A percentile compares a stretch with the other conserved stretches of the same genome.
These are phyloP conservation scores for Albizia julibrissin DNA, from an alignment of 306 rosid genomes.

Conservation along the genomic window DNA sequence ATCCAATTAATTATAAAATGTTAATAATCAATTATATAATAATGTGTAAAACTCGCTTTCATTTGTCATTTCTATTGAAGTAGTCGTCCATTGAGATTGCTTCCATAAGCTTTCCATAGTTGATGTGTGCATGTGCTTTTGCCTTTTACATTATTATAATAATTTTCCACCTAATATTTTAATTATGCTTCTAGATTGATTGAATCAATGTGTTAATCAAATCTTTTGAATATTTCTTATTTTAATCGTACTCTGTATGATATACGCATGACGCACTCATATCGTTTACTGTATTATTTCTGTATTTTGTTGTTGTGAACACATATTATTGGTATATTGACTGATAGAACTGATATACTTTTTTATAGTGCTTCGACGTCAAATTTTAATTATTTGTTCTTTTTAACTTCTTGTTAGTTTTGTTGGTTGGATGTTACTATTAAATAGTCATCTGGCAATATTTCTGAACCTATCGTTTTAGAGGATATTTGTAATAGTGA, in stretches of 20 bases:
- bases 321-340: neutral
- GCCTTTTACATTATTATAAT: neutral
- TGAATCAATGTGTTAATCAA: neutral
- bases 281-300: neutral
- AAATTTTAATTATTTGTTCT: neutral
- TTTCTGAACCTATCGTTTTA: neutral
- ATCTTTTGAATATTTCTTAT: neutral
- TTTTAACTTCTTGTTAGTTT: neutral
- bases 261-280: conserved; percentile 27
- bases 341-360: neutral
- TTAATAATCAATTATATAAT: neutral
- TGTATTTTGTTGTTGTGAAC: neutral
- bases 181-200: conserved; percentile 22
- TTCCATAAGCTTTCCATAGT: conserved; percentile 9
- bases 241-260: neutral
- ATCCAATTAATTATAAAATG: neutral
- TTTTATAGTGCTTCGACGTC: neutral
- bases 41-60: neutral
- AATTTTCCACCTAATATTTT: neutral
- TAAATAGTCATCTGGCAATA: neutral
- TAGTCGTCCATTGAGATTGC: neutral
- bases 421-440: neutral
- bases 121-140: conserved; percentile 5
- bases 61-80: conserved; percentile 10
- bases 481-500: too few relatives aligned